Conservation (phyloP, 208 protist species). For the Herpetomonas tarakana region DNA sequence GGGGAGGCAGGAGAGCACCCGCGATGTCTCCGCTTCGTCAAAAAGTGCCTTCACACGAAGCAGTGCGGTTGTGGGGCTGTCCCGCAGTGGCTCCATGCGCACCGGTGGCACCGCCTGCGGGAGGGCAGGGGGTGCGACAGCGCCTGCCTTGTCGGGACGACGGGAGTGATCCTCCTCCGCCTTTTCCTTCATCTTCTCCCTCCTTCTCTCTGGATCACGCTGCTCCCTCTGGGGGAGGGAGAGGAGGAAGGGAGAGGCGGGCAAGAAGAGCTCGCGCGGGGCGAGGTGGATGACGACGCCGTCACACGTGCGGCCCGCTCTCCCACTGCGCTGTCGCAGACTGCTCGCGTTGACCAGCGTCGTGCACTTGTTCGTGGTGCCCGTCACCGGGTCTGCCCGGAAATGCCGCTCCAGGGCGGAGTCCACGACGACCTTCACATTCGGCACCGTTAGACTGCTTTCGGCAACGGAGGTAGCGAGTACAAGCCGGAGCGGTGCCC, state of each 20-base stretch:
- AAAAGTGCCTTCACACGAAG: slow-evolving; percentile 65
- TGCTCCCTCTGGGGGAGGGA: no score
- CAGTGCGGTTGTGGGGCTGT: slow-evolving; percentile 40
- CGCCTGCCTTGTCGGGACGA: no score
- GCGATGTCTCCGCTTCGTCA: slow-evolving; percentile 2
- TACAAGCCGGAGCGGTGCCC: slow-evolving; percentile 47
- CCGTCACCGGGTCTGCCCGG: slow-evolving; percentile 44
- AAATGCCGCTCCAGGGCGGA: slow-evolving; percentile 52
- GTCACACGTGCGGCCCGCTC: slow-evolving; percentile 64
- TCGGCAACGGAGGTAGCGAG: slow-evolving; percentile 75
- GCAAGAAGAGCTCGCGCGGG: slow-evolving; percentile 30
- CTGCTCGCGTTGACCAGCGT: slow-evolving; percentile 33
- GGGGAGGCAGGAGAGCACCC: slow-evolving; percentile 36
- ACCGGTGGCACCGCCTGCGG: not conserved
- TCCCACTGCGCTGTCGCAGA: slow-evolving; percentile 56
- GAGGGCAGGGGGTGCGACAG: not conserved
- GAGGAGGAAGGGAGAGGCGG: not conserved
- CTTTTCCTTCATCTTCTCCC: no score
- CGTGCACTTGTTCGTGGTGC: slow-evolving; percentile 42
- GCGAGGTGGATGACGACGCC: slow-evolving; percentile 70
- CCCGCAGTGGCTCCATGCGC: slow-evolving; percentile 12
- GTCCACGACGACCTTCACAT: slow-evolving; percentile 66
- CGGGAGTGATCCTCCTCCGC: no score
- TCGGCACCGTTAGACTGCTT: slow-evolving; percentile 77
- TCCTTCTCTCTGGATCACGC: no score